Evolutionary conservation across 2,329 filamentous ascomycete species (phyloP), one percentile per base, ranked within the genome.

Genomic region (Penicillium concentricum): DNA sequence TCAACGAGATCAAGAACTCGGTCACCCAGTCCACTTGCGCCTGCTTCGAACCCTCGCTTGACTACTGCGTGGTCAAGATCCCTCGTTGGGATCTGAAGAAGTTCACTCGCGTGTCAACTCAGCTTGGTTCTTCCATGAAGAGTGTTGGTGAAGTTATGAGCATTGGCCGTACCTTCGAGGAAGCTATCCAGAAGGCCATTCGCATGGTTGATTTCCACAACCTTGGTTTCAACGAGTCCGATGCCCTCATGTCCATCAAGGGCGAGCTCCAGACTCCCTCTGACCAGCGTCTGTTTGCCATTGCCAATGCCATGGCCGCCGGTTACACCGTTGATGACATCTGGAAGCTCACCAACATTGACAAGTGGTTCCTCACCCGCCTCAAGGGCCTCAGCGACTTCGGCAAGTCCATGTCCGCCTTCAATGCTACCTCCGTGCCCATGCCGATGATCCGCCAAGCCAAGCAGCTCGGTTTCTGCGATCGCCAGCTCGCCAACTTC

Each of bases 101-200:
- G 79, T 99, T 99, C 78, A 96, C 91, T 28, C 87, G 94, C 64
- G 94, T 97, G 22, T 97, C 93, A 4, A 97, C 92, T 1, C 89
- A 95, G 71, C 88, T 99, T 24, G 93, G 92, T 30, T 97, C 94
- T 3, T 96, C 93, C 13, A 99, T 99, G 94, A 99, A 97, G 87
- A 96, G 91, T 84, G 92, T 99, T 51, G 94, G 94, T 71, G 94
- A 99, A 75, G 94, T 99, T 64, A 97, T 99, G 94, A 93, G 90
- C 69, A 97, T 99, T 66, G 94, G 94, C 56, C 83, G 94, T 64
- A 96, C 90, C 0, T 99, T 99, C 67, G 94, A 99, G 76, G 94
- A 99, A 78, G 94, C 94, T 9, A 96, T 99, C 41, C 94, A 99
- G 70, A 99, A 97, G 77, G 94, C 94, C 20, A 99, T 99, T 68